A percentile compares a stretch with the other conserved stretches of the same genome.
These are phyloP conservation scores for Balakata baccata DNA, from an alignment of 345 rosid genomes.

Conservation along the genomic window DNA sequence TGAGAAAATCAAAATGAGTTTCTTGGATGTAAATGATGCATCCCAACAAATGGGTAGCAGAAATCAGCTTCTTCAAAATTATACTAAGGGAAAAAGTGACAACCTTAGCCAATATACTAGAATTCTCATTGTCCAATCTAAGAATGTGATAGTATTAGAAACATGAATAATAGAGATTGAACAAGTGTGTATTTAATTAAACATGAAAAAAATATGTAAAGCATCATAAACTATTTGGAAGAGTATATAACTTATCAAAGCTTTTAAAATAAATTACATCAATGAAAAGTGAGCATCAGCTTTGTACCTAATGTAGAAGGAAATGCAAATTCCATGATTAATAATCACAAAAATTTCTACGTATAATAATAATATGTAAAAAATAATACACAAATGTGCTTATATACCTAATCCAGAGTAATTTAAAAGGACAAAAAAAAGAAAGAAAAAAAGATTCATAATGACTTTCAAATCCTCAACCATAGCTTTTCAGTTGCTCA, in stretches of 20 bases:
- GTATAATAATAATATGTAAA: background rate
- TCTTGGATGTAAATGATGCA: background rate
- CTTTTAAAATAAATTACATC: background rate
- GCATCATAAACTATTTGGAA: background rate
- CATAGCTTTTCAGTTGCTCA: conserved; percentile 74
- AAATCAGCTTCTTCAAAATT: background rate
- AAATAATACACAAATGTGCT: background rate
- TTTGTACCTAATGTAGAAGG: background rate
- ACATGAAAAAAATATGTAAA: background rate
- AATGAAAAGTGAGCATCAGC: background rate
- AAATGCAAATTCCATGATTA: background rate
- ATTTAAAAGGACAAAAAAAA: background rate
- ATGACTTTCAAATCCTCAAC: conserved; percentile 86
- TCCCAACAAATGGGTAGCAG: background rate
- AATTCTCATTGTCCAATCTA: background rate
- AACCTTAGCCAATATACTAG: background rate
- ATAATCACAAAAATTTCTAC: background rate
- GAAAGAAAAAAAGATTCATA: conserved; percentile 12
- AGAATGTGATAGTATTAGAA: background rate
- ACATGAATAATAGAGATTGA: background rate
- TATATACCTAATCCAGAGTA: background rate
- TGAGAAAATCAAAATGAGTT: background rate
- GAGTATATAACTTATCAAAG: too few species aligned
- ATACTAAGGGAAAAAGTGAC: background rate
- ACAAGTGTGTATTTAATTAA: background rate